These are phyloP conservation scores for Chrysoporthe austroafricana DNA, from an alignment of 2,329 filamentous ascomycete genomes.

Conservation along the genomic window DNA sequence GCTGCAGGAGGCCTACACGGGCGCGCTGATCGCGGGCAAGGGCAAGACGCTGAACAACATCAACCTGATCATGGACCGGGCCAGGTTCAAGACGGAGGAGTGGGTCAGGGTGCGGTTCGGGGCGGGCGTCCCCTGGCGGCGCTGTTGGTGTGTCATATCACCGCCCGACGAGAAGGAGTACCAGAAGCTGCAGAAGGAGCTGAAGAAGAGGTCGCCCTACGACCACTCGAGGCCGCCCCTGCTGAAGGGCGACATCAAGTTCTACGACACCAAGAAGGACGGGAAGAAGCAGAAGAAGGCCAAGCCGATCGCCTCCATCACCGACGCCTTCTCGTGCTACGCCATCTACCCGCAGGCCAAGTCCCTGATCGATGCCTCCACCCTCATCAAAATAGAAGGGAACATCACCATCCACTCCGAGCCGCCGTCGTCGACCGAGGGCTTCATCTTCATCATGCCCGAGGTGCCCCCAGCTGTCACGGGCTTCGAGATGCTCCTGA, in stretches of 20 bases:
- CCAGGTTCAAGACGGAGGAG: slow-evolving; percentile 77
- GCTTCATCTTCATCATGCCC: slow-evolving; percentile 98
- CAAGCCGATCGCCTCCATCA: slow-evolving; percentile 87
- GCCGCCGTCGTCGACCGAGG: slow-evolving; percentile 78
- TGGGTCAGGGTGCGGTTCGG: slow-evolving; percentile 97
- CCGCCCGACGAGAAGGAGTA: slow-evolving; percentile 94
- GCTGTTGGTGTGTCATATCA: slow-evolving; percentile 94
- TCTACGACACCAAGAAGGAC: slow-evolving; percentile 79
- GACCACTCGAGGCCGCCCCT: slow-evolving; percentile 69
- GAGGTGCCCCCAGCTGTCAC: slow-evolving; percentile 89
- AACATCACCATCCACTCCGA: slow-evolving; percentile 84
- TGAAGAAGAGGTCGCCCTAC: slow-evolving; percentile 83
- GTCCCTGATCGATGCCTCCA: slow-evolving; percentile 91
- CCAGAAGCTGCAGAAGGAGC: slow-evolving; percentile 78
- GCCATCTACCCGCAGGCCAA: slow-evolving; percentile 96
- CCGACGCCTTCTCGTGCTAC: slow-evolving; percentile 88
- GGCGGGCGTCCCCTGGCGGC: slow-evolving; percentile 91
- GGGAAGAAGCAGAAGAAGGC: slow-evolving; percentile 86
- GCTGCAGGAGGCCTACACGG: slow-evolving; percentile 94
- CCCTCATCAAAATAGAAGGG: slow-evolving; percentile 90
- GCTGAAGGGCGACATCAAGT: slow-evolving; percentile 88
- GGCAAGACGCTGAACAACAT: slow-evolving; percentile 90
- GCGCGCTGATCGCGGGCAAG: slow-evolving; percentile 92
- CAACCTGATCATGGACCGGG: slow-evolving; percentile 81
- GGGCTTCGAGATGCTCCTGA: slow-evolving; percentile 93